phyloP scores from a whole-genome alignment of 345 rosid species.

The Murraya koenigii region DNA sequence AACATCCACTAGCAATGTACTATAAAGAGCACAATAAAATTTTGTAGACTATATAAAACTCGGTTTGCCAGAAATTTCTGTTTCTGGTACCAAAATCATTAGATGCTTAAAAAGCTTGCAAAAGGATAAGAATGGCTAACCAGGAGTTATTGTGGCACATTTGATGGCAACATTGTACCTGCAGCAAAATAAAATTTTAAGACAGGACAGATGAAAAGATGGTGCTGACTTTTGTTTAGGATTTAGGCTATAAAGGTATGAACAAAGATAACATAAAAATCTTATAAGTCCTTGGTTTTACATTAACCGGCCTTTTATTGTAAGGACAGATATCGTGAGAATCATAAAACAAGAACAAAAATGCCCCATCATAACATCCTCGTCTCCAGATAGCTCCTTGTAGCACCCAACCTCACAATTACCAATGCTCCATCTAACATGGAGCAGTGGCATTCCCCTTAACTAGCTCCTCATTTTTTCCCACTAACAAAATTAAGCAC shows the following conservation, averaged over 20 bases:
- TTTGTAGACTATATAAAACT: background rate
- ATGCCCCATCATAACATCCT: background rate
- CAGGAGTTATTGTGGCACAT: constrained; percentile 98
- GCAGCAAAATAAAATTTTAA: constrained; percentile 19
- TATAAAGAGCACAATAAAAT: background rate
- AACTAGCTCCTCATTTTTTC: background rate
- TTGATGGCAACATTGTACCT: constrained; percentile 97
- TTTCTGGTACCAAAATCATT: background rate
- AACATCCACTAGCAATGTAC: background rate
- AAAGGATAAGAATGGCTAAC: constrained; percentile 41
- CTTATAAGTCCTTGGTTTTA: background rate
- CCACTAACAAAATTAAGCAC: background rate
- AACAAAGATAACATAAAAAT: background rate
- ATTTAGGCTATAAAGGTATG: background rate
- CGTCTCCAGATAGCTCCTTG: background rate
- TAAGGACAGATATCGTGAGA: background rate
- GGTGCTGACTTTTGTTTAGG: background rate
- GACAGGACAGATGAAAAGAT: background rate
- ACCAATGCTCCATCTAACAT: background rate
- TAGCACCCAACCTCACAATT: background rate
- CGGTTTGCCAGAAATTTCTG: background rate
- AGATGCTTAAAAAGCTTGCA: background rate
- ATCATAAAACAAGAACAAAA: background rate
- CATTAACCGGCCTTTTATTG: background rate
- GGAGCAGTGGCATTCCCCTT: background rate